Conservation (phyloP, 345 rosid species). For the Brassica juncea region DNA sequence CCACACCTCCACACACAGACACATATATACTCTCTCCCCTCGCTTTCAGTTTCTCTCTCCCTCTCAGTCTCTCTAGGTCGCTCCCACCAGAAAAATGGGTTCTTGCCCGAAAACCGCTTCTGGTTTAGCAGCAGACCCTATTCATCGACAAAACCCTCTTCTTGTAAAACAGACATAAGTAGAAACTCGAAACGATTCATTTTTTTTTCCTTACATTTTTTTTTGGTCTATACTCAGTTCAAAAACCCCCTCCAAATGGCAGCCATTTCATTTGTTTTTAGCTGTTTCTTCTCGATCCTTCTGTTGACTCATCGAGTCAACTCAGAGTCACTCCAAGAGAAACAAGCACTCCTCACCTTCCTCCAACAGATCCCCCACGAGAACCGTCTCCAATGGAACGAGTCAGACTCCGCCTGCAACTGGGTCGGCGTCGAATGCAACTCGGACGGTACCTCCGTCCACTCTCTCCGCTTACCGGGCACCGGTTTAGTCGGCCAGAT, state of each 20-base stretch:
- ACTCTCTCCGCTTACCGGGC: constrained; percentile 78
- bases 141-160: not conserved
- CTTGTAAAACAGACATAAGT: constrained; percentile 11
- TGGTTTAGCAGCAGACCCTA: constrained; percentile 21
- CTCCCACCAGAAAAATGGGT: constrained; percentile 41
- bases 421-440: constrained; percentile 93
- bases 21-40: constrained; percentile 13
- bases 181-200: constrained; percentile 6
- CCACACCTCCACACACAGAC: constrained; percentile 27
- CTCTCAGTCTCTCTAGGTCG: not conserved
- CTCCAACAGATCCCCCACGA: constrained; percentile 58
- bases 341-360: constrained; percentile 81
- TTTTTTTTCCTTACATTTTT: not conserved
- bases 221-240: not conserved
- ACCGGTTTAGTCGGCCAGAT: constrained; percentile 75
- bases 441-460: constrained; percentile 50
- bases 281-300: constrained; percentile 36
- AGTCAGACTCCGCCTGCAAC: constrained; percentile 66
- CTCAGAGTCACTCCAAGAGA: constrained; percentile 76
- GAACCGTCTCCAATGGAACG: constrained; percentile 79
- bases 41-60: not conserved
- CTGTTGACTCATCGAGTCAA: constrained; percentile 46
- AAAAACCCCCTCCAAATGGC: constrained; percentile 43
- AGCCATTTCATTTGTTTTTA: constrained; percentile 18
- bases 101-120: constrained; percentile 43